Conservation (phyloP, 805 yeast species). For the Tetrapisispora arboricola region DNA sequence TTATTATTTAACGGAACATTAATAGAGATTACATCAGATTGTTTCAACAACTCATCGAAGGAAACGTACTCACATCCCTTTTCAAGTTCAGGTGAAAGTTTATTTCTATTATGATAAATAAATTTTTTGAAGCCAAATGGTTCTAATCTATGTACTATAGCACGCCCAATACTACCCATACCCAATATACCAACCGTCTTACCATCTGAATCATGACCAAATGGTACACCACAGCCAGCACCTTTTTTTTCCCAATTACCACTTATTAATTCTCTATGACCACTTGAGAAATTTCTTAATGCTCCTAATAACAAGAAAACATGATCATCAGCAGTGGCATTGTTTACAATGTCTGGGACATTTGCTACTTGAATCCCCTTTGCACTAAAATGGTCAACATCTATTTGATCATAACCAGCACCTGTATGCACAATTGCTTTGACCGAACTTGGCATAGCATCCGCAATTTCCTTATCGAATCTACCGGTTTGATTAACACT, state of each 20-base stretch:
- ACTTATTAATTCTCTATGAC: conserved; percentile 40
- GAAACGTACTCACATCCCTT: conserved; percentile 60
- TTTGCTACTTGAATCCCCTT: conserved; percentile 55
- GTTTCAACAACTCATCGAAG: conserved; percentile 53
- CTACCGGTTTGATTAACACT: conserved; percentile 47
- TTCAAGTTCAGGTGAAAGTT: conserved; percentile 52
- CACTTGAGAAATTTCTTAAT: conserved; percentile 54
- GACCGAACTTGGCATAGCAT: conserved; percentile 44
- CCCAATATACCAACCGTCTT: conserved; percentile 74
- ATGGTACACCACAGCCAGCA: conserved; percentile 47
- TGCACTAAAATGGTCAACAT: conserved; percentile 40
- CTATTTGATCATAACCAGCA: conserved; percentile 71
- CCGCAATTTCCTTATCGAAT: conserved; percentile 52
- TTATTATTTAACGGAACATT: conserved; percentile 66
- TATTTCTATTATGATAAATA: conserved; percentile 60
- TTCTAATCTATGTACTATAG: conserved; percentile 55
- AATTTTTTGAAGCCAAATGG: conserved; percentile 71
- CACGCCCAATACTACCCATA: conserved; percentile 85
- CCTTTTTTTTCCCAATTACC: conserved; percentile 57
- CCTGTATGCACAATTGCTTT: conserved; percentile 52
- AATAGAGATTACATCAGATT: conserved; percentile 62
- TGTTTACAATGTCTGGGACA: conserved; percentile 56
- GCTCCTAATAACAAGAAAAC: conserved; percentile 54
- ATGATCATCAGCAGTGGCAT: conserved; percentile 65
- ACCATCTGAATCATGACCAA: conserved; percentile 69